Conservation (phyloP, 1,284 basidiomycete species). For the Ganoderma multipileum region DNA sequence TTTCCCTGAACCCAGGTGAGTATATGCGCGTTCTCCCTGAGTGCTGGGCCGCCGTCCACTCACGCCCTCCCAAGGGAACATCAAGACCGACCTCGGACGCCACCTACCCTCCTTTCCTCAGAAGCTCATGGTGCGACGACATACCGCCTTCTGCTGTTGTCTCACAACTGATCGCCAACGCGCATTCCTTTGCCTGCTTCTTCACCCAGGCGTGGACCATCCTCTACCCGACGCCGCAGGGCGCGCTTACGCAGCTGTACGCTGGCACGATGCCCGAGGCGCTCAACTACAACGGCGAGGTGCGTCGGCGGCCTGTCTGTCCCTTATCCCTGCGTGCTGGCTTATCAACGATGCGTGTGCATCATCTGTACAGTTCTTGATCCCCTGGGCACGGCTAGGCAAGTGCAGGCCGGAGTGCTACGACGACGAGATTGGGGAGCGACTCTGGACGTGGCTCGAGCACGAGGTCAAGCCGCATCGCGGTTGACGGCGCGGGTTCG, state of each 20-base stretch:
- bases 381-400: conserved; percentile 54
- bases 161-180: neutral
- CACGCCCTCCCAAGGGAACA: conserved; percentile 30
- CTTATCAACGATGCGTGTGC: neutral
- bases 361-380: conserved; percentile 16
- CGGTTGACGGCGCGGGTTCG: conserved; percentile 23
- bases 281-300: conserved; percentile 34
- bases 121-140: conserved; percentile 20
- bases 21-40: neutral
- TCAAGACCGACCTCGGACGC: conserved; percentile 25
- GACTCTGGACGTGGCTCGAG: conserved; percentile 52
- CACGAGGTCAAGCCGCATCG: conserved; percentile 41
- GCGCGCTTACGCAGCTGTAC: conserved; percentile 37
- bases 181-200: neutral
- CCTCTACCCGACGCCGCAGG: conserved; percentile 29
- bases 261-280: conserved; percentile 36
- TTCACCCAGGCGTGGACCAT: conserved; percentile 6
- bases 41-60: too few relatives aligned
- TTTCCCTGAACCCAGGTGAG: conserved; percentile 43
- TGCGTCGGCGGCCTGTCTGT: conserved; percentile 6
- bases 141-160: too few relatives aligned
- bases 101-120: conserved; percentile 10
- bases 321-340: neutral
- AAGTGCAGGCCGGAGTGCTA: conserved; percentile 39
- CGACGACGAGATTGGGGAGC: conserved; percentile 44